Percentiles rank a stretch among this genome's conserved stretches.
Conservation (phyloP, 2,329 filamentous ascomycete species). For the Lomentospora prolificans region DNA sequence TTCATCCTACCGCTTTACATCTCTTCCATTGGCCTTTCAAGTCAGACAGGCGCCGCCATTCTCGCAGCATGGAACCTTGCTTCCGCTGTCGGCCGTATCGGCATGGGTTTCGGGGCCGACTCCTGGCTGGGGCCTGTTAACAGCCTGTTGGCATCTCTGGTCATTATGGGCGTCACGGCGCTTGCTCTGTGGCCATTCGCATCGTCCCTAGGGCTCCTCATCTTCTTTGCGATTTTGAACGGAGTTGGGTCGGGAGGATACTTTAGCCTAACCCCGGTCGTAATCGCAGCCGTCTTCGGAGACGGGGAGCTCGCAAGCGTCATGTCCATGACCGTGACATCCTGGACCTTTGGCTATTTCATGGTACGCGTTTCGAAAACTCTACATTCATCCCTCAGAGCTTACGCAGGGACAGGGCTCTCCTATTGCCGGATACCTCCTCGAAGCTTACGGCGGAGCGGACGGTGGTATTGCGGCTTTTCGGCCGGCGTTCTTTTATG, state of each 20-base stretch:
- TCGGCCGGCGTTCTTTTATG: too few species aligned
- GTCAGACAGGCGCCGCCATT: slow-evolving; percentile 15
- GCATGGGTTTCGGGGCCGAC: slow-evolving; percentile 12
- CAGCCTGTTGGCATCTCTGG: slow-evolving; percentile 17
- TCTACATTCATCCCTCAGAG: too few species aligned
- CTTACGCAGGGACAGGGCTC: too few species aligned
- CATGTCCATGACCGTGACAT: slow-evolving; percentile 19
- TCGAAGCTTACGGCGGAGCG: too few species aligned
- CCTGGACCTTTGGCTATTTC: slow-evolving; percentile 21
- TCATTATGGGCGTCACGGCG: slow-evolving; percentile 18
- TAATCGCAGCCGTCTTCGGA: slow-evolving; percentile 18
- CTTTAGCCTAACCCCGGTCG: slow-evolving; percentile 20
- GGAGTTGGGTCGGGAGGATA: slow-evolving; percentile 20
- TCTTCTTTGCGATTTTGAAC: slow-evolving; percentile 14
- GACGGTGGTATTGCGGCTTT: too few species aligned
- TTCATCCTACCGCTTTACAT: slow-evolving; percentile 18
- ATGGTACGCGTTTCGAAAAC: too few species aligned
- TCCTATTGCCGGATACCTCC: too few species aligned
- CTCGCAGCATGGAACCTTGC: slow-evolving; percentile 20
- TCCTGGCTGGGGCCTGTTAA: slow-evolving; percentile 15
- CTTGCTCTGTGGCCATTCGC: slow-evolving; percentile 19
- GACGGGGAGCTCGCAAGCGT: slow-evolving; percentile 13
- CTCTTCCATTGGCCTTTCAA: slow-evolving; percentile 16
- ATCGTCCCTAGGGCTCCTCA: slow-evolving; percentile 13
- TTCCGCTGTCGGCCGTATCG: slow-evolving; percentile 17